Conservation (phyloP, 1,139 yeast genomes). For the Sugiyamaella castrensis region DNA sequence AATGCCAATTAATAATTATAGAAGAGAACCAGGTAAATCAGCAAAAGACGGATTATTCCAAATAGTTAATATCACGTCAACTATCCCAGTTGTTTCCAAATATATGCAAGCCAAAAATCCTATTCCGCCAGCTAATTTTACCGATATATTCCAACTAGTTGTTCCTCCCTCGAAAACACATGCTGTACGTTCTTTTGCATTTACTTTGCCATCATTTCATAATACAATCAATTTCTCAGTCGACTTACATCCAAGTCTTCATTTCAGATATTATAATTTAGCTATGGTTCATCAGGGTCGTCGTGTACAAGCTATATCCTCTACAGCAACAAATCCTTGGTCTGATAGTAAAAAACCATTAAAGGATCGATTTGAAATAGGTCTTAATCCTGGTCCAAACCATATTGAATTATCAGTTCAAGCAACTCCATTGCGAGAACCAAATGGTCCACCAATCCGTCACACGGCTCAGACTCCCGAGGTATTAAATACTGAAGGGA, state of each 20-base stretch:
- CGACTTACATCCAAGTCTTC: constrained; percentile 31
- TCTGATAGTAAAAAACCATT: constrained; percentile 28
- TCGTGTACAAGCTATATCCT: constrained; percentile 26
- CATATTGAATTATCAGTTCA: constrained; percentile 28
- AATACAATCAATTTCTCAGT: constrained; percentile 32
- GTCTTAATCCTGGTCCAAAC: constrained; percentile 32
- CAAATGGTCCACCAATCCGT: constrained; percentile 17
- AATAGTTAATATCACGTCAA: constrained; percentile 30
- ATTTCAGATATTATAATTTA: constrained; percentile 28
- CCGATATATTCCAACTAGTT: constrained; percentile 32
- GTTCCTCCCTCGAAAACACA: constrained; percentile 34
- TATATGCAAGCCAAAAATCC: constrained; percentile 29
- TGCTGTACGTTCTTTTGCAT: constrained; percentile 32
- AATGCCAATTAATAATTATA: background rate
- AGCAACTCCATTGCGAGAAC: constrained; percentile 19
- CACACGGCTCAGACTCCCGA: constrained; percentile 15
- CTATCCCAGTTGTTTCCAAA: constrained; percentile 27
- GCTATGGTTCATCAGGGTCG: constrained; percentile 28
- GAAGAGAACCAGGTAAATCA: constrained; percentile 33
- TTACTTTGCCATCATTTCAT: constrained; percentile 36
- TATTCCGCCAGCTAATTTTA: constrained; percentile 20
- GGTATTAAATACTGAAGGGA: constrained; percentile 9
- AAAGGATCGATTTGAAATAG: constrained; percentile 29
- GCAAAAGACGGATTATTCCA: constrained; percentile 28
- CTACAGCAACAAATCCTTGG: constrained; percentile 30